Evolutionary conservation across 129 eudicot genomes (phyloP).

Genomic region (Chrysanthemum makinoi): DNA sequence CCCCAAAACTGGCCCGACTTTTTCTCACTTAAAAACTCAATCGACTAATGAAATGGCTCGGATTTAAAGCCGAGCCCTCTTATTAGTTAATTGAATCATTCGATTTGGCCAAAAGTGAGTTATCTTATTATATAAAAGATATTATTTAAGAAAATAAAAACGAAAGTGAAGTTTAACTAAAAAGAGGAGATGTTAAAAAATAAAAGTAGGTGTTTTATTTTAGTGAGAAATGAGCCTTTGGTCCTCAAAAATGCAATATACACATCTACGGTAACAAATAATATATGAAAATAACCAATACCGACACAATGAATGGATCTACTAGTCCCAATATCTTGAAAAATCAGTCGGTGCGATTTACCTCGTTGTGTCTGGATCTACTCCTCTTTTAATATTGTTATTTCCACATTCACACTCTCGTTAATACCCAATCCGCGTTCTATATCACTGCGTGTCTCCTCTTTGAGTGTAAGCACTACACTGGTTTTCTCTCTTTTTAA

Average conservation of each 20-base stretch:
- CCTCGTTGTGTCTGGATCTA: background rate
- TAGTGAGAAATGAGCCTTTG: background rate
- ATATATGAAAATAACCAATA: background rate
- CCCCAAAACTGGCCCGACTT: too few relatives aligned
- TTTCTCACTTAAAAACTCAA: too few relatives aligned
- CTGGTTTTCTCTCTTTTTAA: too few relatives aligned
- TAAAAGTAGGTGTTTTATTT: too few relatives aligned
- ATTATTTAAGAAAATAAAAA: too few relatives aligned
- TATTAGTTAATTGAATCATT: too few relatives aligned
- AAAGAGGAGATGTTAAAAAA: too few relatives aligned
- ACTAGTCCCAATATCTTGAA: background rate
- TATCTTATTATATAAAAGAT: too few relatives aligned
- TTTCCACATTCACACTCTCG: background rate
- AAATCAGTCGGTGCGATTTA: conserved; percentile 15
- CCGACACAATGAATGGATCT: background rate
- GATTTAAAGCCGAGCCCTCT: too few relatives aligned
- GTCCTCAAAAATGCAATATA: background rate
- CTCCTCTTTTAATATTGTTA: background rate
- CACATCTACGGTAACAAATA: background rate
- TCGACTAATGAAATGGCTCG: too few relatives aligned
- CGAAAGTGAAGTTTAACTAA: too few relatives aligned
- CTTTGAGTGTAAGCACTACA: background rate
- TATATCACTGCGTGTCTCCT: background rate
- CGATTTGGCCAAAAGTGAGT: background rate
- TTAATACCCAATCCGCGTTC: conserved; percentile 7